Evolutionary conservation across 176 grass and related monocot genomes (phyloP), one percentile per base, ranked within the genome.

Genomic region (Triticum urartu): DNA sequence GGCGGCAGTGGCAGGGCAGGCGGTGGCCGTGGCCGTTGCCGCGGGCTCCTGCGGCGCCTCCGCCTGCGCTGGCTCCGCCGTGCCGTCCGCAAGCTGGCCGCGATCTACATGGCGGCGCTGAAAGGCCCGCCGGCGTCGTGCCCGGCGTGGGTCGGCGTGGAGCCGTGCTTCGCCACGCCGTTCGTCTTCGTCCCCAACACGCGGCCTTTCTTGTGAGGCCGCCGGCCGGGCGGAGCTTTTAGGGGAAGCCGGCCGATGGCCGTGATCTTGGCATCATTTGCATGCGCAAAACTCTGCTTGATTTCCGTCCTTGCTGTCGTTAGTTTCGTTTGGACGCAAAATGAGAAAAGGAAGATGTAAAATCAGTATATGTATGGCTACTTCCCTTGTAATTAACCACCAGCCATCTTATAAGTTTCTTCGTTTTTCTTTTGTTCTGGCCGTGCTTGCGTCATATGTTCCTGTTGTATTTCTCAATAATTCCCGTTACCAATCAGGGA

Each of bases 131-230:
- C 54, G 5, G 72, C 39, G 5, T 40, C 48, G 12, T 73, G 52
- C 84, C 79, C 42, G 33, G 43, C 80, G 75, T 90, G 89, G 85
- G 59, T 84, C 89, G 85, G 85, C 75, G 13, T 84, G 33, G 89
- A 91, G 21, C 85, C 81, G 0, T 87, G 85, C 89, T 91, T 91
- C 89, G 89, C 75, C 68, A 68, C 81, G 68, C 89, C 89, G 2
- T 91, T 87, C 89, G 24, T 91, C 24, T 91, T 91, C 89, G 33
- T 91, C 20, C 26, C 68, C 80, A 66, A 21, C 75, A 34, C 75
- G 7, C 62, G 47, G 60, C 85, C 24, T 2, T 87, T 48, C 80
- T 69, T 81, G 68, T 58, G 67, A 87, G 22, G 22, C 18, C 61
- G 36, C n/a, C 18, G 1, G 22, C 28, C 18, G 28, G 20, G 36